A percentile compares a stretch with the other conserved stretches of the same genome.
Conservation (phyloP, 139 green algal genomes). For the Haematococcus sp. region DNA sequence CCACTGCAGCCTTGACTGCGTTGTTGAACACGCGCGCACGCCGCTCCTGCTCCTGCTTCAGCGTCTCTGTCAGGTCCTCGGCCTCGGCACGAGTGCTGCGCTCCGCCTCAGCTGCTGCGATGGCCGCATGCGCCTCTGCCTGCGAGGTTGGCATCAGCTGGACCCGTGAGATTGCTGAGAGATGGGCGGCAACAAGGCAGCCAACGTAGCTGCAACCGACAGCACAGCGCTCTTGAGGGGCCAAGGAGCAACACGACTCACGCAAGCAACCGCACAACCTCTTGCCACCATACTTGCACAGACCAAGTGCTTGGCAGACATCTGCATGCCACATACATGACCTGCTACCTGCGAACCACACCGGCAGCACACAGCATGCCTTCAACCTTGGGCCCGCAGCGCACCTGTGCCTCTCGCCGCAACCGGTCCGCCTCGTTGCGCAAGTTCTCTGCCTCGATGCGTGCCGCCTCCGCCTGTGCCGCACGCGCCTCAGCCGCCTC, state of each 20-base stretch:
- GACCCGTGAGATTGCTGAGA: too few relatives aligned
- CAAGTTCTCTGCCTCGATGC: constrained; percentile 12
- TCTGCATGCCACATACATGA: too few relatives aligned
- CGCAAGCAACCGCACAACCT: background rate
- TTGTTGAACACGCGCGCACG: constrained; percentile 57
- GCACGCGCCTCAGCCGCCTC: constrained; percentile 35
- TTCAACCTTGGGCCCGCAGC: too few relatives aligned
- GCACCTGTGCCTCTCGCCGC: constrained; percentile 36
- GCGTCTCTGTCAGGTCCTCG: constrained; percentile 35
- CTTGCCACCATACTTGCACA: too few relatives aligned
- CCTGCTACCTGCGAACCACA: too few relatives aligned
- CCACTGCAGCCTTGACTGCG: constrained; percentile 46
- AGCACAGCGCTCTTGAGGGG: background rate
- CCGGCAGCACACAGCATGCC: too few relatives aligned
- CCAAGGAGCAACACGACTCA: background rate
- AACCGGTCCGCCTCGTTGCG: constrained; percentile 39
- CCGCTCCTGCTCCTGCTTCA: constrained; percentile 41
- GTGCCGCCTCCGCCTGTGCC: constrained; percentile 25
- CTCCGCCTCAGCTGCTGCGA: constrained; percentile 43
- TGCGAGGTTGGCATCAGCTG: too few relatives aligned
- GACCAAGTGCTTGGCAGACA: too few relatives aligned
- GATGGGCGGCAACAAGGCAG: too few relatives aligned
- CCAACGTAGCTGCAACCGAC: background rate
- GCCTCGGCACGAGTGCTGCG: constrained; percentile 40
- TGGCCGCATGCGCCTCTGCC: constrained; percentile 40